Conservation (phyloP, 2,329 filamentous ascomycete species). For the Neopestalotiopsis sp. region DNA sequence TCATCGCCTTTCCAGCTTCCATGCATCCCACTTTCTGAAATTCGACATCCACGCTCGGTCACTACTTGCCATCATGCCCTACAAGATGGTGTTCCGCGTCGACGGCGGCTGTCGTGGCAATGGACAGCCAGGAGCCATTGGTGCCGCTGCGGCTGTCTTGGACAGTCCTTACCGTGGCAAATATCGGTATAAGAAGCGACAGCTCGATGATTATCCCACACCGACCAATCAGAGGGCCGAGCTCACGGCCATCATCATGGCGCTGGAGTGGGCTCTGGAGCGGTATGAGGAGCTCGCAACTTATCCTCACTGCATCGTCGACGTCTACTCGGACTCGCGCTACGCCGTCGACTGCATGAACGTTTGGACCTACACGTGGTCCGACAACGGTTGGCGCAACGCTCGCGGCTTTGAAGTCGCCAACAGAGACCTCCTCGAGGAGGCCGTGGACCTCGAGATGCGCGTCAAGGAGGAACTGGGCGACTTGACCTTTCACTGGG, state of each 20-base stretch:
- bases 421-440: conserved; percentile 30
- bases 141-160: neutral
- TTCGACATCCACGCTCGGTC: neutral
- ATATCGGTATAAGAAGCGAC: neutral
- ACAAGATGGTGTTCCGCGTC: conserved; percentile 7
- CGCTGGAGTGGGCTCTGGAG: conserved; percentile 30
- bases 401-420: conserved; percentile 25
- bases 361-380: conserved; percentile 29
- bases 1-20: neutral
- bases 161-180: too few relatives aligned
- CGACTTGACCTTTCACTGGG: neutral
- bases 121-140: neutral
- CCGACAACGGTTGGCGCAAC: conserved; percentile 29
- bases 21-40: neutral
- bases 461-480: neutral
- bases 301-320: conserved; percentile 24
- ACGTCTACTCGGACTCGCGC: conserved; percentile 31
- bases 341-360: conserved; percentile 32
- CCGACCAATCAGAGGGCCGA: conserved; percentile 20
- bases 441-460: neutral
- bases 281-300: conserved; percentile 22
- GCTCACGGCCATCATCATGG: conserved; percentile 15
- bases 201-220: conserved; percentile 12
- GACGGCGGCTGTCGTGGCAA: conserved; percentile 7
- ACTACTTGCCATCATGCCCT: neutral